Evolutionary conservation across 2,329 filamentous ascomycete species (phyloP).

Genomic region (Tolypocladium paradoxum): DNA sequence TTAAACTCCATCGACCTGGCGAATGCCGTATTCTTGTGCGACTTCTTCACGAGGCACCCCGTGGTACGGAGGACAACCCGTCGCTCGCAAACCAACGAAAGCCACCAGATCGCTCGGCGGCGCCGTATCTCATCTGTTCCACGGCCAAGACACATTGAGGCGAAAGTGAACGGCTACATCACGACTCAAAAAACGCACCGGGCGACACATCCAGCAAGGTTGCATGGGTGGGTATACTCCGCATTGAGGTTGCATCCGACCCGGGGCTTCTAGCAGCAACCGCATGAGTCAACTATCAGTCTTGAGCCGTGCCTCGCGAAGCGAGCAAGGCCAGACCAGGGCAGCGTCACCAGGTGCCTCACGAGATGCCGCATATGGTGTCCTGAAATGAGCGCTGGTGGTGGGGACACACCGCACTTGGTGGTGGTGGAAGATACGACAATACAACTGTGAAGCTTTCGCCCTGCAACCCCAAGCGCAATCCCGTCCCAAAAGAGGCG

Average conservation of each 20-base stretch:
- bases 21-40: background rate
- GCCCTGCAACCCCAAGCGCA: background rate
- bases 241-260: slow-evolving; percentile 1
- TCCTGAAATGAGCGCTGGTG: background rate
- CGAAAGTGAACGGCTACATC: background rate
- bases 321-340: background rate
- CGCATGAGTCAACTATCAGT: background rate
- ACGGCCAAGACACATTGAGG: background rate
- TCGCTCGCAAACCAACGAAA: background rate
- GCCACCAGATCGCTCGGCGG: background rate
- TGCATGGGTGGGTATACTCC: background rate
- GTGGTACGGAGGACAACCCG: background rate
- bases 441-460: slow-evolving; percentile 7
- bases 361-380: background rate
- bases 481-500: background rate
- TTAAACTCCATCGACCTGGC: slow-evolving; percentile 11
- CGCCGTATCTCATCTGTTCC: background rate
- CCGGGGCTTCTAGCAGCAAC: slow-evolving; percentile 1
- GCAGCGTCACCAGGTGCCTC: background rate
- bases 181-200: background rate
- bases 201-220: background rate
- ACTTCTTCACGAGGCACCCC: background rate
- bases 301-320: background rate
- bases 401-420: slow-evolving; percentile 2
- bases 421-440: slow-evolving; percentile 5